Evolutionary conservation across 2,329 filamentous ascomycete species (phyloP), one percentile per base, ranked within the genome.

Genomic region (Diaporthe ilicicola): DNA sequence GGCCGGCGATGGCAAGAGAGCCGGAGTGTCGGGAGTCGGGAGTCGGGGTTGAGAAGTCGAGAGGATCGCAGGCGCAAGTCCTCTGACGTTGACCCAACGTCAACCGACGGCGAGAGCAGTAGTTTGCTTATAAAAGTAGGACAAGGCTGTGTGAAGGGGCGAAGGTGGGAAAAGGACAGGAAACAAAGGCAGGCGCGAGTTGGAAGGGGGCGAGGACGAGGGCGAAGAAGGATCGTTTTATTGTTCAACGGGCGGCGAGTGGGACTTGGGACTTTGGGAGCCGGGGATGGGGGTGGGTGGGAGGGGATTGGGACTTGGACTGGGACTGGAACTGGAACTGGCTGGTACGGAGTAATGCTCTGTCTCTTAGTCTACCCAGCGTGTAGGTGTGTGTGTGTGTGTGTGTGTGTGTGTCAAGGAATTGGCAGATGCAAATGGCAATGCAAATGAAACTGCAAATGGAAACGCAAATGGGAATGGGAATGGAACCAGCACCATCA

Each of bases 1-100:
- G 73, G 80, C 79, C 44, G 71, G 83, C 82, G 32, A 83, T 42
- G 56, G 54, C 46, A 50, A 34, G 15, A 22, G 39, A 54, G 42
- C 44, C 29, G 44, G 59, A 50, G n/a, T n/a, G n/a, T n/a, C 17
- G 42, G 32, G 24, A 50, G 39, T 54, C 37, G 39, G 37, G 29
- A 64, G 42, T 50, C n/a, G 65, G 48, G 48, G 27, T 50, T 65
- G 56, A 65, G 46, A 67, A 54, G 46, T 62, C 67, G 71, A 72
- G 71, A 70, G 67, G 62, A 67, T 48, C 24, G 50, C 54, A 69
- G 55, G 24, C 24, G 50, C 54, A 69, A 64, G 24, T 67, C 70
- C 67, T 70, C 67, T 70, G 67, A 72, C 70, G 29, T 69, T 55
- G 56, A 70, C 70, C 42, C 68, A 70, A 51, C 48, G 61, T 70